These are phyloP conservation scores for Peltaster fructicola DNA, from an alignment of 2,329 filamentous ascomycete genomes.

Conservation along the genomic window DNA sequence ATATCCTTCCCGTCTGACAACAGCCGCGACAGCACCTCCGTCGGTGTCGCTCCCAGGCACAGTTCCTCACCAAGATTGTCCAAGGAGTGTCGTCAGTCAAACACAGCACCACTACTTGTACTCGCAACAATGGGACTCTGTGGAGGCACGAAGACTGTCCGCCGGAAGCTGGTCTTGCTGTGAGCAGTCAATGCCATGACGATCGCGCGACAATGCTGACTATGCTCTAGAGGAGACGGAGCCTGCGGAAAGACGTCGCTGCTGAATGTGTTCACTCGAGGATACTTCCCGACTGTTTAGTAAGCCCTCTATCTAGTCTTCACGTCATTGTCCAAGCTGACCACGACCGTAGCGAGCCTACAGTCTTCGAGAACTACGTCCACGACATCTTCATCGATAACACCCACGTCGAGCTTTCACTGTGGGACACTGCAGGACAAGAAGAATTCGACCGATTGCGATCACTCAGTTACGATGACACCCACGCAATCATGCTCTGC, in stretches of 20 bases:
- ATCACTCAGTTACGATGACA: conserved; percentile 93
- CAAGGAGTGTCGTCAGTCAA: too few relatives aligned
- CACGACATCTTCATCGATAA: conserved; percentile 98
- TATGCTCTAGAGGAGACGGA: conserved; percentile 60
- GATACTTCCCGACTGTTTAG: conserved; percentile 96
- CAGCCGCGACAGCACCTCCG: too few relatives aligned
- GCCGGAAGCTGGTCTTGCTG: conserved; percentile 93
- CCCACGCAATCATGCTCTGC: conserved; percentile 96
- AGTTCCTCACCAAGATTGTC: too few relatives aligned
- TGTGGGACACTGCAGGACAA: conserved; percentile 97
- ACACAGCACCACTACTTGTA: too few relatives aligned
- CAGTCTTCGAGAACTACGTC: conserved; percentile 97
- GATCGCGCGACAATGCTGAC: conserved; percentile 5
- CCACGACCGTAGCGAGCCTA: conserved; percentile 52
- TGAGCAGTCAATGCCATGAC: conserved; percentile 26
- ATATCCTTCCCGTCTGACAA: too few relatives aligned
- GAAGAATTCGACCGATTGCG: conserved; percentile 96
- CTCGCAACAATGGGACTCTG: conserved; percentile 28
- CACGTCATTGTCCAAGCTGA: conserved; percentile 1
- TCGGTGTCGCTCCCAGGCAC: too few relatives aligned
- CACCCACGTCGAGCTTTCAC: conserved; percentile 87
- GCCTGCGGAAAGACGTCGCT: conserved; percentile 94
- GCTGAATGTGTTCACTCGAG: conserved; percentile 95
- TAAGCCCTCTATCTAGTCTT: conserved; percentile 25
- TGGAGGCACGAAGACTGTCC: conserved; percentile 51